phyloP scores from a whole-genome alignment of 2,329 filamentous ascomycete genomes.

The Sporothrix variecibatus region DNA sequence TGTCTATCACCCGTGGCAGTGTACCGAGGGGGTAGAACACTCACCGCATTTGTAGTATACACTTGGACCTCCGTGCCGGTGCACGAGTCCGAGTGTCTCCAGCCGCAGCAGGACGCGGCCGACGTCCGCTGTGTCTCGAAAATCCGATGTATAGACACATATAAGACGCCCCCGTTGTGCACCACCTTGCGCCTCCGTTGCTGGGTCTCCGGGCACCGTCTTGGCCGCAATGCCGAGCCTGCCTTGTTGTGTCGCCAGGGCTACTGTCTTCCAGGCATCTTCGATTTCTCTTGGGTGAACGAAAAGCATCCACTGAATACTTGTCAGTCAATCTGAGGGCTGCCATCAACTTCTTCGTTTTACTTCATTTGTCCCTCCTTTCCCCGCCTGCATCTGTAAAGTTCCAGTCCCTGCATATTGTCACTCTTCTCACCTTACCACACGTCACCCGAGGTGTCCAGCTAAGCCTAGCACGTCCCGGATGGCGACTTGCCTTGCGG shows the following conservation, averaged over 20 bases:
- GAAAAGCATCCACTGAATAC: slow-evolving; percentile 73
- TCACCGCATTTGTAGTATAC: slow-evolving; percentile 80
- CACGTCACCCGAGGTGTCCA: slow-evolving; percentile 57
- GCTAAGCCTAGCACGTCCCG: slow-evolving; percentile 64
- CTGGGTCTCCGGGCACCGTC: slow-evolving; percentile 59
- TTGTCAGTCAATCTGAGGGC: slow-evolving; percentile 19
- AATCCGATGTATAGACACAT: slow-evolving; percentile 78
- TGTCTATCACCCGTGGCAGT: neutral
- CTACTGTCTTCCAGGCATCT: slow-evolving; percentile 66
- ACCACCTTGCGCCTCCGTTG: slow-evolving; percentile 44
- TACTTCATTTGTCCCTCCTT: too few species aligned
- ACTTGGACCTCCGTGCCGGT: slow-evolving; percentile 42
- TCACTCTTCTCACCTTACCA: slow-evolving; percentile 60
- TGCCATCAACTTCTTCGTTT: neutral
- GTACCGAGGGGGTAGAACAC: slow-evolving; percentile 34
- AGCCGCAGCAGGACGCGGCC: slow-evolving; percentile 65
- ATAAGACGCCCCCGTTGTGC: slow-evolving; percentile 58
- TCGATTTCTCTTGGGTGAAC: slow-evolving; percentile 56
- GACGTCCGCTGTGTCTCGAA: slow-evolving; percentile 68
- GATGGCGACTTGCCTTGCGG: slow-evolving; percentile 51
- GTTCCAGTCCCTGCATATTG: neutral
- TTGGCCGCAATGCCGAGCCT: slow-evolving; percentile 74
- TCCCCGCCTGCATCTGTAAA: neutral
- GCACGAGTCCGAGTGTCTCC: slow-evolving; percentile 62
- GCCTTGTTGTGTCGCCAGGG: slow-evolving; percentile 65